Evolutionary conservation across 257 asterid genomes (phyloP).

Genomic region (Solanum gracilifrons): DNA sequence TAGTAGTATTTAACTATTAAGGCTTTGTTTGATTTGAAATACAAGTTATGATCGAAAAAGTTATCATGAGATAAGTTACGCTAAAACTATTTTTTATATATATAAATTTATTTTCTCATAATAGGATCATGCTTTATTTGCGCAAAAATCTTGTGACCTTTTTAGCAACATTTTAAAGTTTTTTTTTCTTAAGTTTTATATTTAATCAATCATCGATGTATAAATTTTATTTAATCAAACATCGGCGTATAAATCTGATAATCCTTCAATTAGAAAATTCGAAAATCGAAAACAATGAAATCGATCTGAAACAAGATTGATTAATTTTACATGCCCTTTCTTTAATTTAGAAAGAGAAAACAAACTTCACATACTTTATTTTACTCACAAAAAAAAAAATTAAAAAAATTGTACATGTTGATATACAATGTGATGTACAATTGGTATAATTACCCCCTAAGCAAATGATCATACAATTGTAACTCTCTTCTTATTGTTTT

Average conservation of each 20-base stretch:
- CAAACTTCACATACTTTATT: neutral
- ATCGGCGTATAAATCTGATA: too few species aligned
- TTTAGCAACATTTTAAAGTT: too few species aligned
- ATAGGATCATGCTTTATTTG: too few species aligned
- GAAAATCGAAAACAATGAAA: neutral
- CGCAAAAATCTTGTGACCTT: too few species aligned
- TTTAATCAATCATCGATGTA: neutral
- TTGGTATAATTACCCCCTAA: constrained; percentile 12
- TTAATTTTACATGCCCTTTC: neutral
- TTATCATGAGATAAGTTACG: too few species aligned
- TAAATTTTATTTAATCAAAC: neutral
- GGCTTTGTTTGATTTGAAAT: too few species aligned
- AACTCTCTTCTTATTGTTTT: constrained; percentile 8
- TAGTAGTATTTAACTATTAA: too few species aligned
- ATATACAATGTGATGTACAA: constrained; percentile 10
- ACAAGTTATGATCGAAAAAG: too few species aligned
- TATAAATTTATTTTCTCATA: too few species aligned
- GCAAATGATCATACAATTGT: neutral
- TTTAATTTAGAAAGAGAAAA: neutral
- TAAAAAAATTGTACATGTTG: neutral
- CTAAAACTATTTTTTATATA: too few species aligned
- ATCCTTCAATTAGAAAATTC: neutral
- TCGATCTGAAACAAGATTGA: neutral
- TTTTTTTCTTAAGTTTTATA: too few species aligned
- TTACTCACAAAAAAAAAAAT: neutral